Evolutionary conservation across 768 basidiomycete species (phyloP), one percentile per base, ranked within the genome.

Genomic region (Lepiota venenata): DNA sequence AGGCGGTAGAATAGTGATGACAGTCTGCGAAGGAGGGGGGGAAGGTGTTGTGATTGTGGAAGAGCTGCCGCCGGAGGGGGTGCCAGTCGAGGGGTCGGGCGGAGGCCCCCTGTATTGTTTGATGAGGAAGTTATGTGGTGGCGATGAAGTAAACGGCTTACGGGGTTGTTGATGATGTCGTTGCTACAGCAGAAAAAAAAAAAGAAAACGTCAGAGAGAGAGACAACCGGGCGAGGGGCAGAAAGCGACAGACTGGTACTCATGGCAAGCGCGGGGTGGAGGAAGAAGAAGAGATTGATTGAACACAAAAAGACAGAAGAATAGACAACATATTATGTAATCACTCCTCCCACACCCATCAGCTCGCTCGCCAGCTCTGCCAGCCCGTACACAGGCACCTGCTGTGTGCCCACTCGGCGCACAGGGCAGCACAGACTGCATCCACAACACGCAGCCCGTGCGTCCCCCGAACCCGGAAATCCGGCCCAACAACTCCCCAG

Each of bases 391-490:
- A 41, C 38, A n/a, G 56, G 49, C 5, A 49, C 56, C 22, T 56
- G 56, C 4, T n/a, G 56, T 56, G 32, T 56, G 56, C 8, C 43
- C 56, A 36, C 52, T 51, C n/a, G 56, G 56, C n/a, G 51, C 37
- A 37, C 42, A 50, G 9, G 56, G 56, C 56, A 32, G 32, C 25
- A 56, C 50, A n/a, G 58, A 56, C 4, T n/a, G 45, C 58, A 40
- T 59, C 58, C 1, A 59, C 58, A 7, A 59, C 35, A 25, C 58
- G 29, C 40, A 59, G 25, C 5, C 54, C 58, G 4, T 12, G 12
- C 4, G 45, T 41, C 4, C 55, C 58, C 18, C 47, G 52, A 12
- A 59, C 54, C 18, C 16, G 35, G 39, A 59, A 59, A 6, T 59
- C 54, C 2, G 48, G 50, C 32, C 56, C 58, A 11, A 59, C 58